Conservation (phyloP, 495 filamentous ascomycete genomes). For the Aspergillus egyptiacus region DNA sequence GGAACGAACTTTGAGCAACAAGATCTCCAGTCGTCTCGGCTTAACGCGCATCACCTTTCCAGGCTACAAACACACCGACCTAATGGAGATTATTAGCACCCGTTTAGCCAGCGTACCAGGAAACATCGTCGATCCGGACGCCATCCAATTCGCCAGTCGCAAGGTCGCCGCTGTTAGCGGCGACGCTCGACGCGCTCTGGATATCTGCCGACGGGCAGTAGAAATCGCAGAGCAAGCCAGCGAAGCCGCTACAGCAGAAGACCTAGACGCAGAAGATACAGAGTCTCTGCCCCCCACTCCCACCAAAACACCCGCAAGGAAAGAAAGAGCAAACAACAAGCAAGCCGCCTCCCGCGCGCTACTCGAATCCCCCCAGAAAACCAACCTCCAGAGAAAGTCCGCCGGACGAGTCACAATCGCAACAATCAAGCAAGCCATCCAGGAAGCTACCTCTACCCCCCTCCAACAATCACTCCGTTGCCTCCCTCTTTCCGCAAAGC, state of each 20-base stretch:
- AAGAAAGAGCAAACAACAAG: slow-evolving; percentile 23
- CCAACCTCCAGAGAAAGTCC: slow-evolving; percentile 7
- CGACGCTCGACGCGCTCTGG: slow-evolving; percentile 85
- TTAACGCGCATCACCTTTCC: slow-evolving; percentile 92
- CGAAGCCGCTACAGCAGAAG: slow-evolving; percentile 24
- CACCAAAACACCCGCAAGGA: slow-evolving; percentile 38
- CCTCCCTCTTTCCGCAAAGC: slow-evolving; percentile 72
- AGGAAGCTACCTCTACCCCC: slow-evolving; percentile 87
- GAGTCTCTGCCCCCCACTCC: slow-evolving; percentile 41
- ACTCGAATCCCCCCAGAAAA: slow-evolving; percentile 18
- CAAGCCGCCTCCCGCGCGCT: neutral
- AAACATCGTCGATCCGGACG: slow-evolving; percentile 86
- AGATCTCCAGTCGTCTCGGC: slow-evolving; percentile 89
- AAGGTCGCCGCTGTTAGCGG: slow-evolving; percentile 97
- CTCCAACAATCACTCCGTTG: slow-evolving; percentile 80
- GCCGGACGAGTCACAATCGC: slow-evolving; percentile 75
- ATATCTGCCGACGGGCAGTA: slow-evolving; percentile 93
- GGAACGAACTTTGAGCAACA: slow-evolving; percentile 93
- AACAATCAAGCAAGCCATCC: slow-evolving; percentile 88
- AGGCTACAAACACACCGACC: slow-evolving; percentile 91
- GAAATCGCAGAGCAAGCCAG: slow-evolving; percentile 83
- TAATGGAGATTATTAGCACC: slow-evolving; percentile 96
- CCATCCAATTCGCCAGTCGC: slow-evolving; percentile 89
- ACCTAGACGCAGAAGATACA: slow-evolving; percentile 25
- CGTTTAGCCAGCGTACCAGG: slow-evolving; percentile 81